These are phyloP conservation scores for Boletus vermiculosoides DNA, from an alignment of 768 basidiomycete species.

Conservation along the genomic window DNA sequence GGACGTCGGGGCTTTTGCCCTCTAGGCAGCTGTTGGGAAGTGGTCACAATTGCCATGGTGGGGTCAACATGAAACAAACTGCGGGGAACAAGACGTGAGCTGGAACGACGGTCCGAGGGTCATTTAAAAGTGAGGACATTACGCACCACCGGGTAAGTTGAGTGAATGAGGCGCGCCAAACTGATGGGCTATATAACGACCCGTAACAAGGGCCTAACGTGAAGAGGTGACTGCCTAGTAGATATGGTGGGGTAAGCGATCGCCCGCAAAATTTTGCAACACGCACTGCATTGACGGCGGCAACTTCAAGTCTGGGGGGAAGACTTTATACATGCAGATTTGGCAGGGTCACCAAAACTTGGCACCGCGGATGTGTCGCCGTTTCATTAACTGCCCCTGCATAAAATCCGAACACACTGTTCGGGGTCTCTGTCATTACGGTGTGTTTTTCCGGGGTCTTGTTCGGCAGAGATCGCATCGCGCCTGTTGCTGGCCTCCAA, in stretches of 20 bases:
- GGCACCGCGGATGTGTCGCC: conserved; percentile 3
- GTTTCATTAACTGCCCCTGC: conserved; percentile 5
- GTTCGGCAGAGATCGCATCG: conserved; percentile 5
- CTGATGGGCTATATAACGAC: conserved; percentile 17
- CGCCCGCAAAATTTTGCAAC: conserved; percentile 21
- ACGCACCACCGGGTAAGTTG: conserved; percentile 19
- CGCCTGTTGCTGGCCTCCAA: not conserved
- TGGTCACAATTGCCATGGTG: conserved; percentile 23
- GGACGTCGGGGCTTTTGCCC: conserved; percentile 42
- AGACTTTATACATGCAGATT: conserved; percentile 16
- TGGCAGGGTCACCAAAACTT: conserved; percentile 24
- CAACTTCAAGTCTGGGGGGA: conserved; percentile 8
- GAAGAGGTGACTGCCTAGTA: not conserved
- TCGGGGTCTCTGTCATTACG: conserved; percentile 18
- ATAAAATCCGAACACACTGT: not conserved
- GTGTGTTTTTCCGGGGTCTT: conserved; percentile 22
- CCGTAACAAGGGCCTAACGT: conserved; percentile 6
- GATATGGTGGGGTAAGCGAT: conserved; percentile 20
- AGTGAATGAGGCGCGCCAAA: conserved; percentile 7
- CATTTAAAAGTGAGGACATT: conserved; percentile 21
- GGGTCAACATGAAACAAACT: conserved; percentile 23
- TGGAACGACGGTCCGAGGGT: conserved; percentile 6
- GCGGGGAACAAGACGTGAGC: conserved; percentile 12
- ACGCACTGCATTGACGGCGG: conserved; percentile 18
- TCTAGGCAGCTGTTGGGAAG: conserved; percentile 35